Base-by-base conservation (phyloP, 768 basidiomycete species). In the Chiua virens region DNA sequence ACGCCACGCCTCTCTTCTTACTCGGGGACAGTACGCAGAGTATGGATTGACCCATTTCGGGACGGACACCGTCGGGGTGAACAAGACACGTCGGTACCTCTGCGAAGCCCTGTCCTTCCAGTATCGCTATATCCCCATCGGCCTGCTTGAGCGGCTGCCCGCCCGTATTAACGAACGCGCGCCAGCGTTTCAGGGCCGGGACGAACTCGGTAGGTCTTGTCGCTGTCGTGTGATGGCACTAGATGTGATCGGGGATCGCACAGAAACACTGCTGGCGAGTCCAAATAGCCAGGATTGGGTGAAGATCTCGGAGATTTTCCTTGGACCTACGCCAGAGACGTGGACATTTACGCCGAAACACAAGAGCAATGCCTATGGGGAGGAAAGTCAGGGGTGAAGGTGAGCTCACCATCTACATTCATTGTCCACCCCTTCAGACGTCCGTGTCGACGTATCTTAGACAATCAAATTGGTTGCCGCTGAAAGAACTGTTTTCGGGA, bases 31-130 rank as follows among this genome's bases (percentile, higher is more conserved):
- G 92, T 92, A 84, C 57, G 89, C 88, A 35, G 92, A 94, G 65
- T 94, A 79, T 63, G 95, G 93, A 30, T 73, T 97, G 59, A 83
- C 80, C 59, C 89, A 92, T 64, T 92, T 91, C 61, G 91, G 91
- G 8, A 82, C 89, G 20, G 91, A 93, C 64, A 93, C 90, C 0
- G 78, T 86, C 1, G 97, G 97, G 2, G 80, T 98, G 43, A 95
- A 95, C 71, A 86, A 89, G 10, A 88, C 94, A 0, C 81, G 97
- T 22, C 80, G 97, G 49, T 99, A 95, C 73, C 82, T 98, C 13
- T 95, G 92, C 66, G 97, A 98, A 72, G 86, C 92, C 0, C 77
- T 99, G 3, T 96, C 93, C 0, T 99, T 98, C 79, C 92, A 94
- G 62, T 88, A 96, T 68, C 91, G 97, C 40, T 99, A 99, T 65